Evolutionary conservation across 1,284 basidiomycete species (phyloP).

Genomic region (Ceratobasidium sp.): DNA sequence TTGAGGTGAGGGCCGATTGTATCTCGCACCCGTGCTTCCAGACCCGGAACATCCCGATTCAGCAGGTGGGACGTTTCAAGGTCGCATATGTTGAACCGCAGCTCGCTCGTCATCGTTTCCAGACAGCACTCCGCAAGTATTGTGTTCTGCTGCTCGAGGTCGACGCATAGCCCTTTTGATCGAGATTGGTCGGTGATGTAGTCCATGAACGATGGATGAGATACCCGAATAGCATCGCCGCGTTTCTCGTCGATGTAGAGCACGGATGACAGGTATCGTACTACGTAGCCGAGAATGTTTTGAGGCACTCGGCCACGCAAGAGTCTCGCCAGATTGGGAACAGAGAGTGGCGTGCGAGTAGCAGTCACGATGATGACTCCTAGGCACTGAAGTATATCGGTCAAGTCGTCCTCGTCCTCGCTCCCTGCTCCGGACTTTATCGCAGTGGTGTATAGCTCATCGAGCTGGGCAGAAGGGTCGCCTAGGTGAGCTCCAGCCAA

Average conservation of each 20-base stretch:
- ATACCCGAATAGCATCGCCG: slow-evolving; percentile 19
- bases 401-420: background rate
- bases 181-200: slow-evolving; percentile 27
- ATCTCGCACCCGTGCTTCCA: background rate
- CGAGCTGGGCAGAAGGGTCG: background rate
- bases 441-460: slow-evolving; percentile 12
- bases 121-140: slow-evolving; percentile 28
- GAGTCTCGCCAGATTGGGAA: background rate
- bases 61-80: background rate
- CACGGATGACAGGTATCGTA: slow-evolving; percentile 29
- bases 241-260: slow-evolving; percentile 12
- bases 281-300: background rate
- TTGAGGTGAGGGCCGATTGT: background rate
- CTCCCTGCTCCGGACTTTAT: background rate
- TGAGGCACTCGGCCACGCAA: background rate
- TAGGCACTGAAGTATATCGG: background rate
- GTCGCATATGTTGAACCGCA: slow-evolving; percentile 29
- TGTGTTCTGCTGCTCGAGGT: slow-evolving; percentile 20
- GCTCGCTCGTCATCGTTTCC: background rate
- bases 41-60: slow-evolving; percentile 18
- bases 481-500: background rate
- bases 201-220: slow-evolving; percentile 40
- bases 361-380: slow-evolving; percentile 31
- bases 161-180: slow-evolving; percentile 12
- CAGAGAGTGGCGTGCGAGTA: slow-evolving; percentile 11